Base-by-base conservation (phyloP, 495 filamentous ascomycete genomes). In the Lindgomyces ingoldianus region DNA sequence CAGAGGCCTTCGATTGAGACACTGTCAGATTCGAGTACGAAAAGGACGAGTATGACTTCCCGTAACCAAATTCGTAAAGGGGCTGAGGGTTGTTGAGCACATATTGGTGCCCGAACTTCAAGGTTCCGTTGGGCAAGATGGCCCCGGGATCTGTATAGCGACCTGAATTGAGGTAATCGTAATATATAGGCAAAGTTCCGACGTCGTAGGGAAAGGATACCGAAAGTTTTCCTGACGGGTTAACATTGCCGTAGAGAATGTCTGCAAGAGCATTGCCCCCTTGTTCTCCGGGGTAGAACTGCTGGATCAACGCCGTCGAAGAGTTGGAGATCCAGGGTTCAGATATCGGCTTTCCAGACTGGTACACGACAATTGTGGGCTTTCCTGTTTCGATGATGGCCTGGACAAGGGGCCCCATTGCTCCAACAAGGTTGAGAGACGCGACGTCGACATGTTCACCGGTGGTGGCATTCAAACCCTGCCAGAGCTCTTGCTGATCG, bases 41-140 rank as follows among this genome's bases (percentile, higher is more conserved):
- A 72, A 95, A 95, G 4, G 80, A 85, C 0, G 91, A 90, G 74
- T 94, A 95, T 0, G 87, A 90, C 10, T 67, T 58, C 0, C 87
- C 88, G 65, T 85, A 86, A 14, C 88, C 87, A 68, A 90, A 91
- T 50, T 83, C 81, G 50, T 88, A 89, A 55, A 85, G 76, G 18
- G 86, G 82, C 14, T 54, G 72, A 0, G 86, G 82, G 22, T 74
- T 80, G 10, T 80, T 78, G 0, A 89, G 77, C 22, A 89, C 87
- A 64, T 89, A 90, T 63, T 84, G 81, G 66, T 85, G 82, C 0
- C 86, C 86, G 60, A 89, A 90, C 3, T 79, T 75, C 47, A 90
- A 70, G 0, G 82, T 84, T 1, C 86, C 86, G 46, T 90, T 84
- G 0, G 70, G 66, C 42, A 76, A 74, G 2, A 77, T 72, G 0